Evolutionary conservation across 345 rosid genomes (phyloP), one percentile per base, ranked within the genome.

Genomic region (Gossypioides kirkii): DNA sequence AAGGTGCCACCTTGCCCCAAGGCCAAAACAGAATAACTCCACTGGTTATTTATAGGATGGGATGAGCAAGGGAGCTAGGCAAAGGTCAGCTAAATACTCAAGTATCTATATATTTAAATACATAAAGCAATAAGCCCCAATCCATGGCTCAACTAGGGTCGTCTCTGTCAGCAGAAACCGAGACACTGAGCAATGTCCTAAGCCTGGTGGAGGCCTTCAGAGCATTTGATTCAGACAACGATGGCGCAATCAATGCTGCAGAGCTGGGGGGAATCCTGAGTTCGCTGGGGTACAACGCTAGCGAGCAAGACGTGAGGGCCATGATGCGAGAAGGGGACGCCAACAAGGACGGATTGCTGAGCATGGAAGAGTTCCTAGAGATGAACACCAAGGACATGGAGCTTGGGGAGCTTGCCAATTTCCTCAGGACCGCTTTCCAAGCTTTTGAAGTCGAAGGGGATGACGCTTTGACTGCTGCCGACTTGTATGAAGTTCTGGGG

Each of bases 261-360:
- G 94, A 89, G 86, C 82, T 89, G 0, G 87, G 87, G 0, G 94
- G 94, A 23, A 76, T 87, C 26, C 58, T 89, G 70, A 73, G 78
- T 16, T 85, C 94, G 0, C 87, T 89, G 0, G 94, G 91, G 2
- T 81, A 84, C 85, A 78, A 45, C 11, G 78, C 82, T 2, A 77
- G 81, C 13, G 87, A 81, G 6, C 71, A 77, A 80, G 90, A 89
- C 17, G 86, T 87, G 47, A 83, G 72, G 42, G 81, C 77, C 0
- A 85, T 89, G 87, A 82, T 89, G 90, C 67, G 56, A 38, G 73
- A 84, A 76, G 94, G 87, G 0, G 90, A 89, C 78, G 23, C 41
- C 1, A 74, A 83, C 82, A 80, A 71, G 43, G 89, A 87, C 6
- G 89, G 94, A 2, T 38, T 84, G 73, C 83, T 89, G 45, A 86